Evolutionary conservation across 2,329 filamentous ascomycete species (phyloP).

Genomic region (Cercospora sp.): DNA sequence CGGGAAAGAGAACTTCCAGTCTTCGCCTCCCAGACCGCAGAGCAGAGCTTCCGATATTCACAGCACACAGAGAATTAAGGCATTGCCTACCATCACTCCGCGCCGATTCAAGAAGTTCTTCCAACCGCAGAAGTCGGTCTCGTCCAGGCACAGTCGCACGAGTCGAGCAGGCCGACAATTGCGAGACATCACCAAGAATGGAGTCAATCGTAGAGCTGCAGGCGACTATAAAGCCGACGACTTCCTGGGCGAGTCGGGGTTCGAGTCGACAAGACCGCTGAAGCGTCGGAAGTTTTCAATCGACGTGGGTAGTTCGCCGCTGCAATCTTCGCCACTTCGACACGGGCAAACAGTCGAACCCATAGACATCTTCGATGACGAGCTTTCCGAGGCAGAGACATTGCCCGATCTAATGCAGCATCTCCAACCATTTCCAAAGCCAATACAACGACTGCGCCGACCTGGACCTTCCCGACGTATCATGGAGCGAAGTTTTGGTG

Average conservation of each 20-base stretch:
- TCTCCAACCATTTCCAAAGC: slow-evolving; percentile 46
- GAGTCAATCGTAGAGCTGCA: slow-evolving; percentile 41
- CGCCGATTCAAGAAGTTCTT: slow-evolving; percentile 55
- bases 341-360: slow-evolving; percentile 35
- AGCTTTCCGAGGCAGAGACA: slow-evolving; percentile 38
- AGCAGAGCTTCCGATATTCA: slow-evolving; percentile 11
- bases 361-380: slow-evolving; percentile 25
- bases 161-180: slow-evolving; percentile 49
- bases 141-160: slow-evolving; percentile 29
- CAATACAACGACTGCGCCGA: slow-evolving; percentile 43
- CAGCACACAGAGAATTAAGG: slow-evolving; percentile 44
- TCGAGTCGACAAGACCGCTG: slow-evolving; percentile 32
- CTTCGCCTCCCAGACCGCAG: slow-evolving; percentile 30
- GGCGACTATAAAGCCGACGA: slow-evolving; percentile 20
- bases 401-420: slow-evolving; percentile 44
- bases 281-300: slow-evolving; percentile 35
- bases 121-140: slow-evolving; percentile 45
- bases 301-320: slow-evolving; percentile 49
- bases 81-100: slow-evolving; percentile 53
- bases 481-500: slow-evolving; percentile 51
- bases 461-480: slow-evolving; percentile 41
- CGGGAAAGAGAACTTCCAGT: slow-evolving; percentile 38
- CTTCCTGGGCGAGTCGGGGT: slow-evolving; percentile 21
- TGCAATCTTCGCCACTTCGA: slow-evolving; percentile 52
- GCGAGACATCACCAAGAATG: slow-evolving; percentile 52